Evolutionary conservation across 805 yeast species (phyloP).

Genomic region (Candida stauntonica): DNA sequence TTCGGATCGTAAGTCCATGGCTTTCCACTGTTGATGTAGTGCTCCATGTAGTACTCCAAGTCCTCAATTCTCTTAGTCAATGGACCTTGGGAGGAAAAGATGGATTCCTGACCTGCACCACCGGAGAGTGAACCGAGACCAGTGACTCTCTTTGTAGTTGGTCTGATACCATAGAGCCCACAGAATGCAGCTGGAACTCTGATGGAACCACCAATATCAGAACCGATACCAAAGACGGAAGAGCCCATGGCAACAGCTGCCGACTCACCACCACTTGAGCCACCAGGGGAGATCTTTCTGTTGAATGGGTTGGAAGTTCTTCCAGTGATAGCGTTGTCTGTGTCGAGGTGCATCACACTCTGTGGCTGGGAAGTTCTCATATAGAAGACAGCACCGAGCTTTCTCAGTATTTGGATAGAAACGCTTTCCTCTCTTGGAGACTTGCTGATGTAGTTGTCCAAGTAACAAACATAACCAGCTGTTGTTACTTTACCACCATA

Average conservation of each 20-base stretch:
- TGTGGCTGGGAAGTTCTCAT: slow-evolving; percentile 68
- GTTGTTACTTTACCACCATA: slow-evolving; percentile 52
- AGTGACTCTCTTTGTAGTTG: slow-evolving; percentile 47
- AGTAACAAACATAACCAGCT: slow-evolving; percentile 54
- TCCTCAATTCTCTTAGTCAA: slow-evolving; percentile 61
- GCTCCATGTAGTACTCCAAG: slow-evolving; percentile 62
- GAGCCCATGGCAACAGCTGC: slow-evolving; percentile 54
- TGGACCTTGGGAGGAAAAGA: slow-evolving; percentile 68
- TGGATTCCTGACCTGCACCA: slow-evolving; percentile 44
- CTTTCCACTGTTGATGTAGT: slow-evolving; percentile 46
- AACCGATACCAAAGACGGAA: slow-evolving; percentile 59
- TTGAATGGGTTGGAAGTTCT: slow-evolving; percentile 58
- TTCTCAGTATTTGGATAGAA: slow-evolving; percentile 38
- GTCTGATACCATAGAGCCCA: slow-evolving; percentile 58
- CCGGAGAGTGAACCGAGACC: slow-evolving; percentile 26
- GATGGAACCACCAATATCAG: slow-evolving; percentile 71
- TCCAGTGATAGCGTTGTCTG: slow-evolving; percentile 56
- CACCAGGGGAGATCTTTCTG: slow-evolving; percentile 57
- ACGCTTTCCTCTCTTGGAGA: slow-evolving; percentile 42
- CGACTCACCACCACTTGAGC: slow-evolving; percentile 72
- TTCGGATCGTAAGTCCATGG: slow-evolving; percentile 54
- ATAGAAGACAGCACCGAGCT: slow-evolving; percentile 48
- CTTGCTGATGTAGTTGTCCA: slow-evolving; percentile 36
- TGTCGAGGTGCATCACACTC: slow-evolving; percentile 65
- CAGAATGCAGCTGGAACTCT: slow-evolving; percentile 65